Conservation (phyloP, 306 rosid species). For the Amphicarpaea edgeworthii region DNA sequence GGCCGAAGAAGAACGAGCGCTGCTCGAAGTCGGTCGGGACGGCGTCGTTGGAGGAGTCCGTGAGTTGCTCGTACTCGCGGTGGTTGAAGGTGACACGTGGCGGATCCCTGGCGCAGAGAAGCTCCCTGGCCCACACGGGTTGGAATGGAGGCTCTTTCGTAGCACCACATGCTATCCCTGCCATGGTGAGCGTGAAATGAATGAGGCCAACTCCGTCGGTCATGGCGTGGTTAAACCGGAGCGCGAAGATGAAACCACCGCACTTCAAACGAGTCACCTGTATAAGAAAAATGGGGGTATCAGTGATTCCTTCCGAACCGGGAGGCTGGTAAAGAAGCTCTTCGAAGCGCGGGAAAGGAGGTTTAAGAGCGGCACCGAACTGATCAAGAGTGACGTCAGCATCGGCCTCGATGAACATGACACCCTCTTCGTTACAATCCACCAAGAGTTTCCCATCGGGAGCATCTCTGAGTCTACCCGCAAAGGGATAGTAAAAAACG, state of each 20-base stretch:
- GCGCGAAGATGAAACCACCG: conserved; percentile 29
- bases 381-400: conserved; percentile 10
- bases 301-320: conserved; percentile 11
- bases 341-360: conserved; percentile 33
- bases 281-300: conserved; percentile 23
- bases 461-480: conserved; percentile 34
- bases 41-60: not conserved
- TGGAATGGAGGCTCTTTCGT: not conserved
- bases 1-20: conserved; percentile 34
- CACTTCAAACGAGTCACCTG: conserved; percentile 38
- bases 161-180: not conserved
- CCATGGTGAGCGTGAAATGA: not conserved
- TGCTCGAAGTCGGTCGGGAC: not conserved
- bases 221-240: conserved; percentile 34
- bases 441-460: conserved; percentile 1
- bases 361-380: not conserved
- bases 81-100: conserved; percentile 31
- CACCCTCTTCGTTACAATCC: conserved; percentile 33
- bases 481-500: conserved; percentile 27
- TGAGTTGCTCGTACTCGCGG: conserved; percentile 25
- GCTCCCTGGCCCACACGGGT: conserved; percentile 29
- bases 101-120: conserved; percentile 2
- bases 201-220: not conserved
- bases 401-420: conserved; percentile 19
- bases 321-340: conserved; percentile 30